Evolutionary conservation across 2,329 filamentous ascomycete species (phyloP).

Genomic region (Elsinoe batatas): DNA sequence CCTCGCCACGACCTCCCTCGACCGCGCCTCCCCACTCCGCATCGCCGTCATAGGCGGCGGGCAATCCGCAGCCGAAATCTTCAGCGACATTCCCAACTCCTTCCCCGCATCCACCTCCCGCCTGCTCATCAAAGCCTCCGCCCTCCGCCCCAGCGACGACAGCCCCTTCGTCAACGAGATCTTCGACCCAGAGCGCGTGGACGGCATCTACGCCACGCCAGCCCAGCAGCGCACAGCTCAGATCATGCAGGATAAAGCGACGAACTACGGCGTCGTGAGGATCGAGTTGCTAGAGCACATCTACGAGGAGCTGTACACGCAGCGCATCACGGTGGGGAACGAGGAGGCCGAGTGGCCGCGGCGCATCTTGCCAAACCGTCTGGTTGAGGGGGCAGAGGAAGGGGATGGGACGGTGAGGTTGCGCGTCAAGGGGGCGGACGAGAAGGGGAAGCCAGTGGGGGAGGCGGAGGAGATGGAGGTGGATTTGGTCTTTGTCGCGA

Average conservation of each 20-base stretch:
- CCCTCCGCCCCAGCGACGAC: conserved; percentile 84
- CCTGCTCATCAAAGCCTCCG: conserved; percentile 72
- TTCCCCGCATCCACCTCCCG: conserved; percentile 74
- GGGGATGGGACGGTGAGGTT: conserved; percentile 47
- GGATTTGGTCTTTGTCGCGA: conserved; percentile 76
- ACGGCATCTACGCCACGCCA: conserved; percentile 61
- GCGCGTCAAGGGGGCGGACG: conserved; percentile 42
- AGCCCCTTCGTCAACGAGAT: conserved; percentile 96
- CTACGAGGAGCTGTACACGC: conserved; percentile 80
- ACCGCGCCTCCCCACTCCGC: conserved; percentile 50
- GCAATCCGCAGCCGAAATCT: conserved; percentile 92
- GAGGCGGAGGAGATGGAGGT: conserved; percentile 58
- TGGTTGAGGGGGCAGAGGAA: conserved; percentile 54
- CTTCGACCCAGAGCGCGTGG: conserved; percentile 81
- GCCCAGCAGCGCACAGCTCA: conserved; percentile 50
- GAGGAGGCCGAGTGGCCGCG: conserved; percentile 72
- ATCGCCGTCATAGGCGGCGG: conserved; percentile 82
- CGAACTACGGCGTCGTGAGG: conserved; percentile 91
- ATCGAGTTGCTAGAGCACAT: conserved; percentile 82
- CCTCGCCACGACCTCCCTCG: conserved; percentile 49
- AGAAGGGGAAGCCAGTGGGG: conserved; percentile 33
- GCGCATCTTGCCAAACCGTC: conserved; percentile 61
- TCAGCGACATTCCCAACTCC: conserved; percentile 70
- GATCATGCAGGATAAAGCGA: conserved; percentile 64
- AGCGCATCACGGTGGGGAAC: conserved; percentile 58